Evolutionary conservation across 164 flowering plant species (phyloP).

Genomic region (Annona cherimola): DNA sequence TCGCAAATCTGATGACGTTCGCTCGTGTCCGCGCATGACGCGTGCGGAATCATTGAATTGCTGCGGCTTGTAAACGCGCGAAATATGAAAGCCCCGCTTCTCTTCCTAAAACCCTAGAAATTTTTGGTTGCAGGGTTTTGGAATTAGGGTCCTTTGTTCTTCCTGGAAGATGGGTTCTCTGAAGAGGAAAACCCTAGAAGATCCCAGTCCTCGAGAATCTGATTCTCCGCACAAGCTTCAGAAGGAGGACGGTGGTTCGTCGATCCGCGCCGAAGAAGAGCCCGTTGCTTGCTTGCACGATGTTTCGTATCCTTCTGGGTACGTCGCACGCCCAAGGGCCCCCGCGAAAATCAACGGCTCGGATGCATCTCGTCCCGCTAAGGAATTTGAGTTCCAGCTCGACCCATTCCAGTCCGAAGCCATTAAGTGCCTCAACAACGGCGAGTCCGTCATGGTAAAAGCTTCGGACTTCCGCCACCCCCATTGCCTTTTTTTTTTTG

Average conservation of each 20-base stretch:
- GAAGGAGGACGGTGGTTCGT: slow-evolving; percentile 20
- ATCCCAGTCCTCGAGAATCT: slow-evolving; percentile 15
- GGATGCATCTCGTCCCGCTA: slow-evolving; percentile 51
- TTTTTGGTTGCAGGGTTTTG: background rate
- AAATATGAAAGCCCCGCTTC: background rate
- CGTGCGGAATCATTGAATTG: background rate
- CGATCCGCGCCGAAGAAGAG: slow-evolving; percentile 19
- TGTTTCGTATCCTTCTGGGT: slow-evolving; percentile 75
- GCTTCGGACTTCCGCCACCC: background rate
- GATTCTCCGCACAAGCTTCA: slow-evolving; percentile 36
- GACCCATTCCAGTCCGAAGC: slow-evolving; percentile 96
- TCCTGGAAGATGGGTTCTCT: slow-evolving; percentile 36
- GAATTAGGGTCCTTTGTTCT: background rate
- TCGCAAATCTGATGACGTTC: too few species aligned
- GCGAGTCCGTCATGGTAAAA: slow-evolving; percentile 89
- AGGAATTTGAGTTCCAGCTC: slow-evolving; percentile 68
- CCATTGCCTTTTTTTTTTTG: background rate
- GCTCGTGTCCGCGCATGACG: background rate
- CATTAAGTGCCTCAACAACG: slow-evolving; percentile 69
- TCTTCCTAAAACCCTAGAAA: background rate
- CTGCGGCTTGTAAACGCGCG: background rate
- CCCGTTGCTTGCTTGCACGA: slow-evolving; percentile 72
- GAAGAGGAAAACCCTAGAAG: slow-evolving; percentile 58
- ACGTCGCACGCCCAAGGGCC: slow-evolving; percentile 20
- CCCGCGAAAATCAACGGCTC: background rate